Base-by-base conservation (phyloP, 495 filamentous ascomycete species). In the Penicillium dipodomyicola region DNA sequence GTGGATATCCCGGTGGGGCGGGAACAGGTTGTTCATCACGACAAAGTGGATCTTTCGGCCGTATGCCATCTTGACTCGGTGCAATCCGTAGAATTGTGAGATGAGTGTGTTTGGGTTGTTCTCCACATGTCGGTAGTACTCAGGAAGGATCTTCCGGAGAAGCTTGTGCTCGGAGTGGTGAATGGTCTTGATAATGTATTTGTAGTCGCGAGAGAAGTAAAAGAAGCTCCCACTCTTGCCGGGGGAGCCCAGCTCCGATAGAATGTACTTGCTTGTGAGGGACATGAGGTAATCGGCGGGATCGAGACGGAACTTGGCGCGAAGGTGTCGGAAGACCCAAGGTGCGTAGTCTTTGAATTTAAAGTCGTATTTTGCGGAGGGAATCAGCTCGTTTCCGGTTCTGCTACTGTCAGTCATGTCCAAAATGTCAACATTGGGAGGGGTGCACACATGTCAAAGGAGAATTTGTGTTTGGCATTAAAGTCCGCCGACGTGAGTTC, bases 131-230 rank as follows among this genome's bases (percentile, higher is more conserved):
- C 90, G 76, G 73, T 96, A 97, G 70, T 99, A 99, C 33, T 96
- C 88, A 52, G 87, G 89, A 52, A 99, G 77, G 42, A 97, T 90
- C 70, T 89, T 95, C 49, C 94, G 84, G 40, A 99, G 81, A 57
- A 97, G 88, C 64, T 96, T 96, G 74, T 99, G 95, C 69, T 99
- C 94, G 54, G 84, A 85, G 63, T 96, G 94, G 68, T 97, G 94
- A 55, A 99, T 99, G 14, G 94, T 99, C 71, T 99, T 99, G 84
- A 99, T 99, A 72, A 99, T 99, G 75, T 99, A 99, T 74, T 99
- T 99, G 80, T 97, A 99, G 69, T 99, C 94, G 50, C 94, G 83
- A 27, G 95, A 97, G 77, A 99, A 99, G 77, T 99, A 99, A 77
- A 99, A 99, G 74, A 99, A 99, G 69, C 92, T 96, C 17, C 95